Evolutionary conservation across 2,329 filamentous ascomycete genomes (phyloP), one percentile per base, ranked within the genome.

Genomic region (Diplocarpon mali): DNA sequence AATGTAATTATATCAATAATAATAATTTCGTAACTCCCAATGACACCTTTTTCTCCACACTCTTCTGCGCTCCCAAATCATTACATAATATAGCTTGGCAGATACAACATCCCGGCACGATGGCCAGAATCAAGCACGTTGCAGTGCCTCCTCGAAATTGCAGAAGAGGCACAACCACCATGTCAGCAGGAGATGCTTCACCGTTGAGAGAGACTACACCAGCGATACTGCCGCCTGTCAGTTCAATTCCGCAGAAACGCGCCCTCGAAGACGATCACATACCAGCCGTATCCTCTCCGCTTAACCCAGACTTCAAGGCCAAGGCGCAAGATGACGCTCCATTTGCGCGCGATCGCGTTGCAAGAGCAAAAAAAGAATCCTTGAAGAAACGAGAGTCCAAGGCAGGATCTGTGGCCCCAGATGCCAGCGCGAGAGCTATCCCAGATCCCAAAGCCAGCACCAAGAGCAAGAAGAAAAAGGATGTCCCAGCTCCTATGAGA

Each of bases 231-330:
- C 57, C 65, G 10, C 48, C 54, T 28, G 45, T 50, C 29, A 65
- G 70, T 40, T 69, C 70, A 9, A 66, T 81, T 17, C 76, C 79
- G 3, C 73, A 81, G 59, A 84, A 84, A 57, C 78, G 80, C 47
- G 67, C 69, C 16, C 69, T 83, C 27, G 80, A 84, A 49, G 81
- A 85, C 56, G 77, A 77, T 59, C 79, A 88, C 62, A 73, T 73
- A 49, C 83, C 84, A 4, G 72, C 78, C 11, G 71, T 87, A 2
- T 78, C 83, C 2, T 89, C 84, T 10, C 83, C 83, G 24, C 73
- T 89, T 50, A 88, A 88, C 55, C 78, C 80, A 38, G 77, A 82
- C 37, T 70, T 72, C 50, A 75, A 68, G 67, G 32, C 67, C 70
- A 43, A 65, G 66, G 39, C 44, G 4, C 47, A 48, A 35, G 57